Conservation (phyloP, 148 eudicot species). For the Fagopyrum tataricum region DNA sequence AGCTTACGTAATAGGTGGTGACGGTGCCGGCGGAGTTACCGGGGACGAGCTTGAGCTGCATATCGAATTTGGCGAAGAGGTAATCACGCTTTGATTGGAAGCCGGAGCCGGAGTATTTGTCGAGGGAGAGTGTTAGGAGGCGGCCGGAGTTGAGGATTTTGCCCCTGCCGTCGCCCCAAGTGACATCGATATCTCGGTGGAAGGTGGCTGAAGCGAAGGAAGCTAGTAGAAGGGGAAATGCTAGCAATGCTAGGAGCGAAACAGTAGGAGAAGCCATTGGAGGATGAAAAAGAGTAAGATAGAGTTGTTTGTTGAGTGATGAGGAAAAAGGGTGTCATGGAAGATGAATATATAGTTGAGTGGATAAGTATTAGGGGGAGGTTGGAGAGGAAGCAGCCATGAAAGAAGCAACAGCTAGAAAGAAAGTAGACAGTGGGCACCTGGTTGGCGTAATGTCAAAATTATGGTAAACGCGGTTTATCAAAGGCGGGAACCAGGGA, state of each 20-base stretch:
- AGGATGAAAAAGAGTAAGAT: background rate
- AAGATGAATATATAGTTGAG: background rate
- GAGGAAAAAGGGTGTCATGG: background rate
- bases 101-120: constrained; percentile 24
- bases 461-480: background rate
- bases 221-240: background rate
- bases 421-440: background rate
- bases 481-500: background rate
- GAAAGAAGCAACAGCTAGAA: constrained; percentile 3
- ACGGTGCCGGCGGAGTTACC: constrained; percentile 33
- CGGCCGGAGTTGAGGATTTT: constrained; percentile 22
- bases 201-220: constrained; percentile 12
- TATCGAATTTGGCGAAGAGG: constrained; percentile 24
- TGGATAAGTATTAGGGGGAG: background rate
- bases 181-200: constrained; percentile 15
- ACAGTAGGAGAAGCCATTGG: background rate
- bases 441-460: background rate
- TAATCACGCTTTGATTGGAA: constrained; percentile 22
- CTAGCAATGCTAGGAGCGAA: background rate
- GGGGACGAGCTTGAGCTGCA: constrained; percentile 26
- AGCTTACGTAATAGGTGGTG: constrained; percentile 25
- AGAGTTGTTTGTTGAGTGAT: background rate
- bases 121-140: constrained; percentile 22
- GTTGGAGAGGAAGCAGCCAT: background rate
- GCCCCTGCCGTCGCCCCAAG: constrained; percentile 23